Base-by-base conservation (phyloP, 176 grass and related monocot genomes). In the Raddia guianensis region DNA sequence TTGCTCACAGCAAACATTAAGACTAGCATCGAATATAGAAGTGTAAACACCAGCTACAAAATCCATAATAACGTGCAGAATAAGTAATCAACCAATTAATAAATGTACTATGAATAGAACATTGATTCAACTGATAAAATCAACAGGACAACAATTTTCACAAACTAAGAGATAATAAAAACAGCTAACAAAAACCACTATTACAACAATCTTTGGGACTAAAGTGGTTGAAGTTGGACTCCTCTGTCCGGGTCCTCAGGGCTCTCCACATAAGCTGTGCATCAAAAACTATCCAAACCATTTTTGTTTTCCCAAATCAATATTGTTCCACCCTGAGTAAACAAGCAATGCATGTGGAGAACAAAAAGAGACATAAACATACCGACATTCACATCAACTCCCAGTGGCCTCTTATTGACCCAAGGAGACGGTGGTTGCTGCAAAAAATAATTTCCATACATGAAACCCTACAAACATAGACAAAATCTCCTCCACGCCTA, bases 341-440 rank as follows among this genome's bases (percentile, higher is more conserved):
- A 75, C 48, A 48, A 69, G 7, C 34, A 42, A 54, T 12, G 55
- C 34, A 70, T 63, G 67, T 5, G 27, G 52, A 66, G 58, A 82
- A 68, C 73, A 75, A 64, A 66, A 43, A 43, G 12, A 16, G 49
- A 5, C 32, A 68, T 60, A 11, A 62, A 88, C 92, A 76, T 87
- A 99, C 92, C 90, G 16, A 93, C 82, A 84, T 99, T 99, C 66
- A 99, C 96, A 88, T 95, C 96, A 75, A 93, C 92, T 42, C 90
- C 96, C 20, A 95, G 77, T 0, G 92, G 96, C 59, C 86, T 95
- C 72, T 86, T 84, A 66, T 27, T 75, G 82, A 93, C 88, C 96
- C 96, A 99, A 21, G 96, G 84, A 21, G 96, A 90, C 49, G 90
- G 90, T 32, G 96, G 82, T 56, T 71, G 90, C 96, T 98, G 88